A percentile compares a stretch with the other conserved stretches of the same genome.
Conservation (phyloP, 768 basidiomycete genomes). For the Trametes maxima region DNA sequence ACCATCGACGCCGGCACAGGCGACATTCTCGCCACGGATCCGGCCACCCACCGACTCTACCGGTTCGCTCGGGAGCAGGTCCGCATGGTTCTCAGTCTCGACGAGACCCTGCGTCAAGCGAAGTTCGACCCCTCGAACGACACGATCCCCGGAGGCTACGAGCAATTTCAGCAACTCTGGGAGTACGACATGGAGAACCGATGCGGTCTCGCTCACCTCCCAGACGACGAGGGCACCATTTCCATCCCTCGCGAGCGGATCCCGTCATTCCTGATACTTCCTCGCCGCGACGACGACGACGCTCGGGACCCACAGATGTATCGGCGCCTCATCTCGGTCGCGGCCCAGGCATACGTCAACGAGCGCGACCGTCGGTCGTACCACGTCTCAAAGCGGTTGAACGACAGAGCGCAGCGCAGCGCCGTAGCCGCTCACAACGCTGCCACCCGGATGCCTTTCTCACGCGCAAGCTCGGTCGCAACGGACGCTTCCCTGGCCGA, state of each 20-base stretch:
- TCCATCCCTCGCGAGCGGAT: not conserved
- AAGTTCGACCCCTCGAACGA: not conserved
- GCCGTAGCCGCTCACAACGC: conserved; percentile 2
- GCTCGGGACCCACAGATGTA: not conserved
- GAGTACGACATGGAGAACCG: not conserved
- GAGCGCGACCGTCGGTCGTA: not conserved
- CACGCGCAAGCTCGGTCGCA: not conserved
- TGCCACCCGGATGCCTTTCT: not conserved
- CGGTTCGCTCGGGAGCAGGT: conserved; percentile 6
- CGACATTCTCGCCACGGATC: not conserved
- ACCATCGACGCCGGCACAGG: not conserved
- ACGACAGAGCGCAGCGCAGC: not conserved
- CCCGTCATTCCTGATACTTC: not conserved
- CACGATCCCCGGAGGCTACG: conserved; percentile 3
- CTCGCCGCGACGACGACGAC: not conserved
- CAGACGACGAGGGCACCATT: not conserved
- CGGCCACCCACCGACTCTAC: not conserved
- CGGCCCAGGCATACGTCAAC: not conserved
- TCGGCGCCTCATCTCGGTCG: not conserved
- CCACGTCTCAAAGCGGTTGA: not conserved
- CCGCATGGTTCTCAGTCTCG: not conserved
- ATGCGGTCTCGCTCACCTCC: not conserved
- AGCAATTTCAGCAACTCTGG: not conserved
- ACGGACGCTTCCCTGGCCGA: not conserved
- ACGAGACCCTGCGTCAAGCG: not conserved